phyloP scores from a whole-genome alignment of 768 basidiomycete genomes.

The Mycena pura region DNA sequence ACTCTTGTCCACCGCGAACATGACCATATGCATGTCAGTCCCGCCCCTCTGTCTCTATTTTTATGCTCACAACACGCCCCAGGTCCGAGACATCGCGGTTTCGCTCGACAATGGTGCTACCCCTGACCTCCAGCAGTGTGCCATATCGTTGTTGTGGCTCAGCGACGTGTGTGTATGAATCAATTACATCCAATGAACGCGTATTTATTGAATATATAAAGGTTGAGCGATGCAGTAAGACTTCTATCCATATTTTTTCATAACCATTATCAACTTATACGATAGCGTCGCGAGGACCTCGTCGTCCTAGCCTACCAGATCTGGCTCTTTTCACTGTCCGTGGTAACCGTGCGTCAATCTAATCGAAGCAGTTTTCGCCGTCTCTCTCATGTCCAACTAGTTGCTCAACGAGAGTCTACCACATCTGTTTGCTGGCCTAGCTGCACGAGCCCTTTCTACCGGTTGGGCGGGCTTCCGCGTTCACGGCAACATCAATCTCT shows the following conservation, averaged over 20 bases:
- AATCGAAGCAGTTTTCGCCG: not conserved
- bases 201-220: constrained; percentile 22
- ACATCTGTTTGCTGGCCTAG: constrained; percentile 54
- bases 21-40: constrained; percentile 16
- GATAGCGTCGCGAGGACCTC: constrained; percentile 52
- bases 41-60: not conserved
- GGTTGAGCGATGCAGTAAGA: constrained; percentile 41
- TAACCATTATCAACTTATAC: constrained; percentile 4
- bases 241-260: not conserved
- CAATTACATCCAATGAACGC: not conserved
- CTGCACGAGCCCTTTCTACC: constrained; percentile 53
- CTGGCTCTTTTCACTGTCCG: constrained; percentile 54
- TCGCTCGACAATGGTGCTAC: constrained; percentile 14
- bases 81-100: constrained; percentile 19
- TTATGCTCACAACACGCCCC: not conserved
- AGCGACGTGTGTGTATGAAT: constrained; percentile 46
- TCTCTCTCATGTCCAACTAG: constrained; percentile 33
- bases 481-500: constrained; percentile 37
- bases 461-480: constrained; percentile 56
- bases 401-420: constrained; percentile 59
- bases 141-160: constrained; percentile 53
- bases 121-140: constrained; percentile 38
- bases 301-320: constrained; percentile 52
- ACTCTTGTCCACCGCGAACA: constrained; percentile 17
- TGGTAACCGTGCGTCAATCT: constrained; percentile 49